phyloP scores from a whole-genome alignment of 2,329 filamentous ascomycete genomes.

The Sporothrix curviconia region DNA sequence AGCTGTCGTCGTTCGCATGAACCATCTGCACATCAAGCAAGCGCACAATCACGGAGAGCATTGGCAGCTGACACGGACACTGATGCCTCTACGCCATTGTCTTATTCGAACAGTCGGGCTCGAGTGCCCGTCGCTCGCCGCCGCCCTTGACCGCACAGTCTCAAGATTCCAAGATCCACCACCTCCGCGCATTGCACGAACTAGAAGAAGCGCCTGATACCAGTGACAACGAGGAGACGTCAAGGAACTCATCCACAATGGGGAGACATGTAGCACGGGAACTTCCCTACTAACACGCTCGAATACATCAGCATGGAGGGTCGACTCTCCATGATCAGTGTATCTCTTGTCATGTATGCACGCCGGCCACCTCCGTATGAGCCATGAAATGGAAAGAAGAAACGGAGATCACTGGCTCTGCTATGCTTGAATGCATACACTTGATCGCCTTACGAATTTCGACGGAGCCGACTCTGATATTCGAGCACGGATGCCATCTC shows the following conservation, averaged over 20 bases:
- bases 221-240: conserved; percentile 30
- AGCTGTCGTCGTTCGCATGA: conserved; percentile 41
- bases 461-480: too few species aligned
- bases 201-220: conserved; percentile 48
- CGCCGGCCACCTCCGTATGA: too few species aligned
- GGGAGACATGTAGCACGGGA: conserved; percentile 40
- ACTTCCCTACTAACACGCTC: conserved; percentile 43
- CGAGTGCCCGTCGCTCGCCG: conserved; percentile 42
- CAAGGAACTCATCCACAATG: conserved; percentile 26
- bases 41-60: conserved; percentile 45
- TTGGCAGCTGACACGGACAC: conserved; percentile 44
- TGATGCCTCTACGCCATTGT: conserved; percentile 33
- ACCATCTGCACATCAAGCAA: conserved; percentile 49
- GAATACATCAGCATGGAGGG: conserved; percentile 48
- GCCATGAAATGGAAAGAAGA: too few species aligned
- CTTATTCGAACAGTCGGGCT: conserved; percentile 38
- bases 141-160: conserved; percentile 41
- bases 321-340: conserved; percentile 32
- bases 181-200: conserved; percentile 45
- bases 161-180: conserved; percentile 45
- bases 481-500: too few species aligned
- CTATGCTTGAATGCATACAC: too few species aligned
- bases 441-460: too few species aligned
- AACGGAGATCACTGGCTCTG: too few species aligned
- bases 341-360: too few species aligned